Evolutionary conservation across 768 basidiomycete genomes (phyloP).

Genomic region (Rhodosporidiobolus sp.): DNA sequence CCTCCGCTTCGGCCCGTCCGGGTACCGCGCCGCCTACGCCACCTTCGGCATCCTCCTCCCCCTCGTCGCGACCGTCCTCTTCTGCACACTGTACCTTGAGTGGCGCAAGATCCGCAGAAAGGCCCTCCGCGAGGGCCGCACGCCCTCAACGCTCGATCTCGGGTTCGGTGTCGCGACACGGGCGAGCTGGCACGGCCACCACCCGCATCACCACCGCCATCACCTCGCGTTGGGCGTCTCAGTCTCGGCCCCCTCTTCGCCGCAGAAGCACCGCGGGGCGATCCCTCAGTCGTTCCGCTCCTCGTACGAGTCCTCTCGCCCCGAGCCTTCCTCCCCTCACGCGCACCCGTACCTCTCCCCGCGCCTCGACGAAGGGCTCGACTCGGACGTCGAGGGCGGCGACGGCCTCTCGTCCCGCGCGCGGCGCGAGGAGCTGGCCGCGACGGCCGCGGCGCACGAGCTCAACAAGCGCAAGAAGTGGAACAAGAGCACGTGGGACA

Average conservation of each 20-base stretch:
- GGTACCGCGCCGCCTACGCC: conserved; percentile 42
- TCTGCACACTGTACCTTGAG: conserved; percentile 27
- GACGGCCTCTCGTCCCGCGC: background rate
- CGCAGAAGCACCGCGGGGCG: background rate
- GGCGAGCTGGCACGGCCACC: conserved; percentile 11
- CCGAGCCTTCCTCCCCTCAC: background rate
- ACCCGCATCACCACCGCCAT: background rate
- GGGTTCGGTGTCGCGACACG: conserved; percentile 29
- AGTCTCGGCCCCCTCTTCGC: background rate
- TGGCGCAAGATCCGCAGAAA: conserved; percentile 28
- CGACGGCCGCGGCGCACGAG: conserved; percentile 21
- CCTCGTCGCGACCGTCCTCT: conserved; percentile 32
- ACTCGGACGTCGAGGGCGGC: background rate
- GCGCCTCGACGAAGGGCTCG: background rate
- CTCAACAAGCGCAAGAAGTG: conserved; percentile 26
- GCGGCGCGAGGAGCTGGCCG: background rate
- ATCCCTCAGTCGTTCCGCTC: background rate
- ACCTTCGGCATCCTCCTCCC: conserved; percentile 42
- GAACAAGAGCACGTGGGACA: conserved; percentile 24
- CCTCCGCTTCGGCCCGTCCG: conserved; percentile 35
- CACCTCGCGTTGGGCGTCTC: too few species aligned
- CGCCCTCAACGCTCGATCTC: conserved; percentile 20
- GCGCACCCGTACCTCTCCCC: background rate
- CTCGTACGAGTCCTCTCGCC: background rate
- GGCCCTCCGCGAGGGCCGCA: conserved; percentile 16